These are phyloP conservation scores for Prunus davidiana DNA, from an alignment of 306 rosid genomes.

Conservation along the genomic window DNA sequence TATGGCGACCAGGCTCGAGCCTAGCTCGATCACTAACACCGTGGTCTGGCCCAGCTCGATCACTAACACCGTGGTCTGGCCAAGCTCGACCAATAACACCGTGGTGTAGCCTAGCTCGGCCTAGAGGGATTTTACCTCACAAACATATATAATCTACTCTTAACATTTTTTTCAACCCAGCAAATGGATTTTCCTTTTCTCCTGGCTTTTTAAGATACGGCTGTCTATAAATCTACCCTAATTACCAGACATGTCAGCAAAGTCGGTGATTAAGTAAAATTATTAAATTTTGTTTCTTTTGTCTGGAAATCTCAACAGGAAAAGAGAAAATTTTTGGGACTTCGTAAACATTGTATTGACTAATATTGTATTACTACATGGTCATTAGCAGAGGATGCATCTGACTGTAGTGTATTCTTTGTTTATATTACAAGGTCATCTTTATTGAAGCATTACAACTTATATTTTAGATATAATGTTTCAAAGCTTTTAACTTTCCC, in stretches of 20 bases:
- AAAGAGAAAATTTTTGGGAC: slow-evolving; percentile 34
- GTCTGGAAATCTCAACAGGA: slow-evolving; percentile 38
- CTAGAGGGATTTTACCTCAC: no score
- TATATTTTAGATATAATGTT: background rate
- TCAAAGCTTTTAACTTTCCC: background rate
- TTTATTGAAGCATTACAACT: slow-evolving; percentile 14
- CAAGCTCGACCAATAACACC: no score
- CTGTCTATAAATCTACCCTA: slow-evolving; percentile 12
- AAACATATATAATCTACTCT: no score
- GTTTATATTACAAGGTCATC: slow-evolving; percentile 5
- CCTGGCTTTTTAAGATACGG: slow-evolving; percentile 12
- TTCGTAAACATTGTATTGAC: slow-evolving; percentile 30
- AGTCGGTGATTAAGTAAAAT: slow-evolving; percentile 15
- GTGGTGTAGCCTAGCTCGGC: no score
- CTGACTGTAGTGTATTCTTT: background rate
- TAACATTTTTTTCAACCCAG: background rate
- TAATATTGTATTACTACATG: slow-evolving; percentile 22
- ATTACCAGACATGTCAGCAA: slow-evolving; percentile 19
- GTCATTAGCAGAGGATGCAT: slow-evolving; percentile 16
- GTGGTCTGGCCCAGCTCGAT: no score
- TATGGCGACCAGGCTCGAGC: no score
- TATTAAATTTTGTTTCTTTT: background rate
- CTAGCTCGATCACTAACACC: no score
- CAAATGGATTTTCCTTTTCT: background rate
- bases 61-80: no score